Evolutionary conservation across 164 flowering plant species (phyloP).

Genomic region (Magnolia sinica): DNA sequence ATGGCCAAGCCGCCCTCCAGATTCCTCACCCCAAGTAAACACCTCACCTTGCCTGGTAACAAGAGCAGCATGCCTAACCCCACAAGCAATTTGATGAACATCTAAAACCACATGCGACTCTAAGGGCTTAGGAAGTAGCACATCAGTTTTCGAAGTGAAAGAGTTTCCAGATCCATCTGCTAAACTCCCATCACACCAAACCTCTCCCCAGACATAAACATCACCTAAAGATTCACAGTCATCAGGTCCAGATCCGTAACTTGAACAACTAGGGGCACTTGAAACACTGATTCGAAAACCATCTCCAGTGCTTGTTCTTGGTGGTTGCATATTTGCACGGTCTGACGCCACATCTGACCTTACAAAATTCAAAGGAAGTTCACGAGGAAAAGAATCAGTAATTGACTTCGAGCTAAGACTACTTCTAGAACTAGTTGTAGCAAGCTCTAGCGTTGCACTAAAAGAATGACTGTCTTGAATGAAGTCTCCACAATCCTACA

Average conservation of each 20-base stretch:
- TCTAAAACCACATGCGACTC: constrained; percentile 84
- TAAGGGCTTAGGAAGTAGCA: constrained; percentile 63
- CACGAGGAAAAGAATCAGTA: constrained; percentile 38
- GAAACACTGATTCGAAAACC: constrained; percentile 83
- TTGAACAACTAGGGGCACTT: constrained; percentile 87
- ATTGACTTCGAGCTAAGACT: constrained; percentile 29
- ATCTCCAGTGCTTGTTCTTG: constrained; percentile 68
- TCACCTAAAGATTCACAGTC: constrained; percentile 88
- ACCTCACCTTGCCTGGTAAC: constrained; percentile 93
- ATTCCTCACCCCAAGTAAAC: constrained; percentile 94
- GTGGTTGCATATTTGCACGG: constrained; percentile 77
- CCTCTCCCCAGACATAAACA: constrained; percentile 92
- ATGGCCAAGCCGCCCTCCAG: constrained; percentile 88
- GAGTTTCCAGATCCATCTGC: constrained; percentile 34
- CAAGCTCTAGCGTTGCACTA: constrained; percentile 46
- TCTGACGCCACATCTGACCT: constrained; percentile 86
- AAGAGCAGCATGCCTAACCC: constrained; percentile 74
- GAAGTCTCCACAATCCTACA: constrained; percentile 37
- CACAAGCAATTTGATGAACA: constrained; percentile 81
- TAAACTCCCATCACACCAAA: constrained; percentile 58
- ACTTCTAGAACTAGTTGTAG: constrained; percentile 38
- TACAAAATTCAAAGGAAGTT: constrained; percentile 25
- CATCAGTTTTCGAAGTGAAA: constrained; percentile 46
- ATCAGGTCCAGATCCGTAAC: constrained; percentile 87
- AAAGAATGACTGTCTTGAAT: constrained; percentile 30